phyloP scores from a whole-genome alignment of 306 rosid genomes.

The Canavalia ensiformis region DNA sequence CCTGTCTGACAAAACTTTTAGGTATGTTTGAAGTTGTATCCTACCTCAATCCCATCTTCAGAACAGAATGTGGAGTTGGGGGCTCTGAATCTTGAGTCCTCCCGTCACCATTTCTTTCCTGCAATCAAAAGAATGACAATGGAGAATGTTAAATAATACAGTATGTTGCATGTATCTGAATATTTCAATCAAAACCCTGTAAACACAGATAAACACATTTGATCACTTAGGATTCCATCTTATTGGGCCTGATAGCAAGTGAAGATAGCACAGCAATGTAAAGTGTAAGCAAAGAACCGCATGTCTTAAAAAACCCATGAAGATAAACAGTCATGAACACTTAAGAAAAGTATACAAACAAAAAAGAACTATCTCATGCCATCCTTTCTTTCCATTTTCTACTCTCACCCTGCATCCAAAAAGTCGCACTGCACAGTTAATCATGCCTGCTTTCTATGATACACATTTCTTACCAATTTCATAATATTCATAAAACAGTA shows the following conservation, averaged over 20 bases:
- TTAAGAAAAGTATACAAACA: neutral
- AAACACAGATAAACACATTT: conserved; percentile 8
- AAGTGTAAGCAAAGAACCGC: conserved; percentile 11
- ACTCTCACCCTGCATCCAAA: conserved; percentile 21
- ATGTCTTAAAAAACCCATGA: neutral
- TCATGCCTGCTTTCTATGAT: conserved; percentile 16
- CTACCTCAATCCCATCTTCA: conserved; percentile 90
- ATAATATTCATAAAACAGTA: conserved; percentile 17
- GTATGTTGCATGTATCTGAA: conserved; percentile 1
- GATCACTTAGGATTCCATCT: conserved; percentile 21
- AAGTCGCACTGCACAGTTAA: neutral
- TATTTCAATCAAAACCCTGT: conserved; percentile 24
- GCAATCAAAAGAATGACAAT: conserved; percentile 47
- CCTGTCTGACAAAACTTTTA: neutral
- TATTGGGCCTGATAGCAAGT: conserved; percentile 7
- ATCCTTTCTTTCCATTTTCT: neutral
- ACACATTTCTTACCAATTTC: conserved; percentile 18
- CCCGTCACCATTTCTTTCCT: conserved; percentile 88
- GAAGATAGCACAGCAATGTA: neutral
- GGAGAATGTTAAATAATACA: conserved; percentile 37
- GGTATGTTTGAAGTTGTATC: conserved; percentile 48
- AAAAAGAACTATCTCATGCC: neutral
- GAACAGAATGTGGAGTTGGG: conserved; percentile 86
- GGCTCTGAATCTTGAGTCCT: conserved; percentile 89
- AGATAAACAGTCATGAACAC: conserved; percentile 18